Conservation (phyloP, 1,284 basidiomycete genomes). For the Apiotrichum veenhuisii region DNA sequence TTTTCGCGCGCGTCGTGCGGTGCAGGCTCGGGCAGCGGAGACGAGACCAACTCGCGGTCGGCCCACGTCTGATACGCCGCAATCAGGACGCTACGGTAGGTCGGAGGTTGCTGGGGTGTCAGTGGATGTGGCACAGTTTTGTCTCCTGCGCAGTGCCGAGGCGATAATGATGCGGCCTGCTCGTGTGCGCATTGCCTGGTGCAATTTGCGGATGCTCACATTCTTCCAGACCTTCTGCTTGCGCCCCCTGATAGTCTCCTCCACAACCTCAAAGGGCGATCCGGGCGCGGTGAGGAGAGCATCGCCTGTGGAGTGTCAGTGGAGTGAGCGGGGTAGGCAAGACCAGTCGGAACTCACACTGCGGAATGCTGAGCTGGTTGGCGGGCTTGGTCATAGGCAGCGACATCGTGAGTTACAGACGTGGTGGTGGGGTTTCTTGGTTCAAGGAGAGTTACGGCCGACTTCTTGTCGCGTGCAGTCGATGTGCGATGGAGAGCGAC, state of each 20-base stretch:
- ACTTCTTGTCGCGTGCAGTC: neutral
- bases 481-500: neutral
- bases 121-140: neutral
- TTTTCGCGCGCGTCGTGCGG: slow-evolving; percentile 9
- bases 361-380: neutral
- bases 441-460: neutral
- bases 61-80: neutral
- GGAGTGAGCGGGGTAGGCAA: too few relatives aligned
- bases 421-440: neutral
- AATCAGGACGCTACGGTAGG: slow-evolving; percentile 28
- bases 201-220: slow-evolving; percentile 29
- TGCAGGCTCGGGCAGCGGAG: slow-evolving; percentile 19
- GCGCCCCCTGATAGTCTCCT: slow-evolving; percentile 26
- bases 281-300: slow-evolving; percentile 21
- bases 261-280: slow-evolving; percentile 38
- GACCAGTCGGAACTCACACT: neutral
- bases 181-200: too few relatives aligned
- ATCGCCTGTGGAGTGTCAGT: neutral
- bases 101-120: slow-evolving; percentile 25
- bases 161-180: neutral
- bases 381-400: neutral
- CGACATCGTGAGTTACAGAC: neutral
- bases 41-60: slow-evolving; percentile 33
- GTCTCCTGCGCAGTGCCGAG: neutral
- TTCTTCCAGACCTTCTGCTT: slow-evolving; percentile 37